Percentiles rank a stretch among this genome's conserved stretches.
Conservation (phyloP, 345 rosid genomes). For the Sisymbrium altissimum region DNA sequence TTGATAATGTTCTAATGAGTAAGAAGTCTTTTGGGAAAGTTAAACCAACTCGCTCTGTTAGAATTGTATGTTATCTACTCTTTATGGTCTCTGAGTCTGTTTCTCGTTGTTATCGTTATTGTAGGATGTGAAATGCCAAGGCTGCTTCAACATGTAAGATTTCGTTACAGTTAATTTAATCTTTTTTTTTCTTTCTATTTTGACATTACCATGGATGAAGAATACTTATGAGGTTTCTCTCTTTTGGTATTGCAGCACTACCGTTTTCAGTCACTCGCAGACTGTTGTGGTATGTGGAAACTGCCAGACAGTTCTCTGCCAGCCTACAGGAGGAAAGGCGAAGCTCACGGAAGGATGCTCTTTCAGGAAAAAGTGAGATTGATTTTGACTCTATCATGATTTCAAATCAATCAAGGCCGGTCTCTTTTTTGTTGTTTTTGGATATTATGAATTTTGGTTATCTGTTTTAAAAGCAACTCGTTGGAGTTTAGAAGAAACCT, state of each 20-base stretch:
- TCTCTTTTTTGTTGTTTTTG: neutral
- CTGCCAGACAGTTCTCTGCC: constrained; percentile 74
- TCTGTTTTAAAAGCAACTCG: constrained; percentile 7
- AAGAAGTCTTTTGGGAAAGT: too few relatives aligned
- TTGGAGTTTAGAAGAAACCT: constrained; percentile 17
- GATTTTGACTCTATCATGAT: neutral
- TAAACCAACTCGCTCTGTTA: neutral
- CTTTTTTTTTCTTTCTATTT: neutral
- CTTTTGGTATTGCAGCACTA: constrained; percentile 45
- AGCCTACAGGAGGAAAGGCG: constrained; percentile 74
- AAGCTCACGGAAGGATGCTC: constrained; percentile 71
- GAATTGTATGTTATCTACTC: neutral
- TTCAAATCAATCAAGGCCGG: neutral
- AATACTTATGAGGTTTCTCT: neutral
- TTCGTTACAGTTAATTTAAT: neutral
- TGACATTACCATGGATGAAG: neutral
- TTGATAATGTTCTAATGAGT: neutral
- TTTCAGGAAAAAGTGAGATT: constrained; percentile 63
- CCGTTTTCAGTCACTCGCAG: constrained; percentile 78
- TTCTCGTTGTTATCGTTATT: neutral
- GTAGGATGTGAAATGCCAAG: constrained; percentile 79
- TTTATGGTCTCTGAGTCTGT: neutral
- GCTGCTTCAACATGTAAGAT: constrained; percentile 72
- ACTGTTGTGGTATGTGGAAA: constrained; percentile 70
- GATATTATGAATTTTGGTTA: constrained; percentile 10